Conservation (phyloP, 2,329 filamentous ascomycete genomes). For the Xylariaceae sp. region DNA sequence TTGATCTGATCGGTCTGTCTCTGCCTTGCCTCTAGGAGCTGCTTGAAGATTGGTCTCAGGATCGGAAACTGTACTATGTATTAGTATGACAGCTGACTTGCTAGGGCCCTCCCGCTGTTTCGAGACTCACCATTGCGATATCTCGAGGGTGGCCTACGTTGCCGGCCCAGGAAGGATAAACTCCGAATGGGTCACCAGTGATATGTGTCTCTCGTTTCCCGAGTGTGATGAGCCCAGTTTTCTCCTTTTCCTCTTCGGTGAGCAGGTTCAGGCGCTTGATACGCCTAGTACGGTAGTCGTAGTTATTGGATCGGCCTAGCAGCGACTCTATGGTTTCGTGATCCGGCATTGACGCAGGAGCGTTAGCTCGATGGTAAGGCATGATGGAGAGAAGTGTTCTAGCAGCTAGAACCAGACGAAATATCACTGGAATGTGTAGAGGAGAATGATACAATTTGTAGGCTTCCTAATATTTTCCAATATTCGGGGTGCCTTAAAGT, state of each 20-base stretch:
- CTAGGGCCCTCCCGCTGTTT: neutral
- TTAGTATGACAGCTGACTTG: neutral
- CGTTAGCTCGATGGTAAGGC: neutral
- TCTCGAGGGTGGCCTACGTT: constrained; percentile 14
- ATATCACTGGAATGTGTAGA: no score
- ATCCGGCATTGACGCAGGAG: constrained; percentile 4
- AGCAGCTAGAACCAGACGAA: no score
- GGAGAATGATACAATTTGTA: no score
- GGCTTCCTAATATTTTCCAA: no score
- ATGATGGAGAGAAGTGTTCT: neutral
- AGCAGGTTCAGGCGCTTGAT: constrained; percentile 7
- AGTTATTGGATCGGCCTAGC: constrained; percentile 1
- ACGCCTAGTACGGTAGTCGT: neutral
- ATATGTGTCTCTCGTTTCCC: constrained; percentile 6
- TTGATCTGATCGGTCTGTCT: neutral
- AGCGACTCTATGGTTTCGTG: constrained; percentile 10
- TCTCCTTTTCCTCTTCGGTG: neutral
- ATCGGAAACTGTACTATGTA: neutral
- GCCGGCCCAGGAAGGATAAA: constrained; percentile 14
- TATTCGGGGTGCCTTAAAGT: no score
- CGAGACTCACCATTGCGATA: constrained; percentile 3
- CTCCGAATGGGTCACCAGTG: constrained; percentile 9
- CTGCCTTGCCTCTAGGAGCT: neutral
- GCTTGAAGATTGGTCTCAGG: neutral
- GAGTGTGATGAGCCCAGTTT: constrained; percentile 1